phyloP scores from a whole-genome alignment of 1,284 basidiomycete species.

The Cutaneotrichosporon sp. region DNA sequence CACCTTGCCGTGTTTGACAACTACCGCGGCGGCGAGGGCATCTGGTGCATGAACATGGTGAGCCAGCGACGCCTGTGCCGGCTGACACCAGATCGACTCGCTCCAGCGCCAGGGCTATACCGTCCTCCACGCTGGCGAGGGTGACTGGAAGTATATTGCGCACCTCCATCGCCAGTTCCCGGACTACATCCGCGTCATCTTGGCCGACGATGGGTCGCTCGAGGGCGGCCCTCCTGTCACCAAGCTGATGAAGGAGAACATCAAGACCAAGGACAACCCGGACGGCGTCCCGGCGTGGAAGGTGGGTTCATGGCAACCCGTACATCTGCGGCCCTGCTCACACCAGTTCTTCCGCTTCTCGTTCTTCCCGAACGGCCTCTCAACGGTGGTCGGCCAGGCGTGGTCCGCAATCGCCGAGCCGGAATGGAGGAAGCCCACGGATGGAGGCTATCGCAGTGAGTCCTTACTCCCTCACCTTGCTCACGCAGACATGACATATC shows the following conservation, averaged over 20 bases:
- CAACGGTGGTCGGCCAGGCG: slow-evolving; percentile 22
- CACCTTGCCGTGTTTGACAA: slow-evolving; percentile 15
- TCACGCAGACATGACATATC: slow-evolving; percentile 10
- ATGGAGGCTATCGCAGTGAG: slow-evolving; percentile 1
- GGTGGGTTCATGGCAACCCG: slow-evolving; percentile 26
- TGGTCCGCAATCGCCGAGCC: slow-evolving; percentile 26
- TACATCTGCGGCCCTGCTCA: no score
- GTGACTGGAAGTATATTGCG: slow-evolving; percentile 29
- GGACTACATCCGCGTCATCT: slow-evolving; percentile 26
- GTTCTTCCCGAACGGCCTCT: slow-evolving; percentile 25
- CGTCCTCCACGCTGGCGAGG: slow-evolving; percentile 25
- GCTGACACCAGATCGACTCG: slow-evolving; percentile 7
- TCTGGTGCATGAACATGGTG: slow-evolving; percentile 18
- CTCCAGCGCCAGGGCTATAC: slow-evolving; percentile 32
- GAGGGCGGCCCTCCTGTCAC: neutral
- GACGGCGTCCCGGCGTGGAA: slow-evolving; percentile 36
- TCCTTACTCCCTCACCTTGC: neutral
- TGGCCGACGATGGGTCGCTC: slow-evolving; percentile 21
- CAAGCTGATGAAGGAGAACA: neutral
- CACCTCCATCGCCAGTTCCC: slow-evolving; percentile 32
- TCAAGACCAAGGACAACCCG: slow-evolving; percentile 19
- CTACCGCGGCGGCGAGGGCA: slow-evolving; percentile 24
- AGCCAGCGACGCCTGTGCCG: neutral
- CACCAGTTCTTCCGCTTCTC: slow-evolving; percentile 28
- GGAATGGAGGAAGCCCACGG: neutral